Evolutionary conservation across 768 basidiomycete genomes (phyloP).

Genomic region (Boletus pseudo-olivaceus): DNA sequence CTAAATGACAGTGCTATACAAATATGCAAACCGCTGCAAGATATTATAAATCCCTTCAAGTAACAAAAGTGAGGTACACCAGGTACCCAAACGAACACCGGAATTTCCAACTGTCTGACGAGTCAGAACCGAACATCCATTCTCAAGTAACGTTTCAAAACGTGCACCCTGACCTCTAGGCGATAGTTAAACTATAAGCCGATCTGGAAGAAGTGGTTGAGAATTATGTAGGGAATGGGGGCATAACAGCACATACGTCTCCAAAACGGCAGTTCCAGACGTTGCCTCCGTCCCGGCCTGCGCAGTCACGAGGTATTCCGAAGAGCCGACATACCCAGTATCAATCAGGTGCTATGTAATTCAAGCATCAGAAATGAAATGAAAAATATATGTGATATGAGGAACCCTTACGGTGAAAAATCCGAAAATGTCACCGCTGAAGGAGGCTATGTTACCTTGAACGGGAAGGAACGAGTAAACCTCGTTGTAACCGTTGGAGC

Average conservation of each 20-base stretch:
- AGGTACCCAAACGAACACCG: background rate
- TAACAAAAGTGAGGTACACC: background rate
- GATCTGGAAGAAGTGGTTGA: slow-evolving; percentile 28
- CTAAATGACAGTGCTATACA: too few relatives aligned
- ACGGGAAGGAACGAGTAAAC: slow-evolving; percentile 49
- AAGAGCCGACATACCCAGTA: slow-evolving; percentile 41
- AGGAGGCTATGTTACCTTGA: slow-evolving; percentile 39
- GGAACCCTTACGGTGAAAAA: slow-evolving; percentile 45
- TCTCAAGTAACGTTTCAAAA: background rate
- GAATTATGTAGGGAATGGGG: background rate
- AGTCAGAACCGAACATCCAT: background rate
- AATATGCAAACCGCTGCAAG: too few relatives aligned
- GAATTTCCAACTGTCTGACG: background rate
- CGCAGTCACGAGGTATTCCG: slow-evolving; percentile 55
- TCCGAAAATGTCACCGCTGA: slow-evolving; percentile 49
- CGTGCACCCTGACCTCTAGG: slow-evolving; percentile 26
- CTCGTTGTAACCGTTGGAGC: slow-evolving; percentile 50
- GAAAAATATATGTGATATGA: background rate
- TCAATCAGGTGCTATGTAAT: slow-evolving; percentile 50
- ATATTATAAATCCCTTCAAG: too few relatives aligned
- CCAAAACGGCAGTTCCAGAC: slow-evolving; percentile 50
- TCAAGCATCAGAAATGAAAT: background rate
- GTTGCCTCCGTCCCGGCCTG: slow-evolving; percentile 67
- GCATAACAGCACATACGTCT: slow-evolving; percentile 39
- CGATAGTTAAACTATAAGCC: slow-evolving; percentile 44